A percentile compares a stretch with the other conserved stretches of the same genome.
Evolutionary conservation across 208 protist species (phyloP).

Genomic region (Phytomonas francai): DNA sequence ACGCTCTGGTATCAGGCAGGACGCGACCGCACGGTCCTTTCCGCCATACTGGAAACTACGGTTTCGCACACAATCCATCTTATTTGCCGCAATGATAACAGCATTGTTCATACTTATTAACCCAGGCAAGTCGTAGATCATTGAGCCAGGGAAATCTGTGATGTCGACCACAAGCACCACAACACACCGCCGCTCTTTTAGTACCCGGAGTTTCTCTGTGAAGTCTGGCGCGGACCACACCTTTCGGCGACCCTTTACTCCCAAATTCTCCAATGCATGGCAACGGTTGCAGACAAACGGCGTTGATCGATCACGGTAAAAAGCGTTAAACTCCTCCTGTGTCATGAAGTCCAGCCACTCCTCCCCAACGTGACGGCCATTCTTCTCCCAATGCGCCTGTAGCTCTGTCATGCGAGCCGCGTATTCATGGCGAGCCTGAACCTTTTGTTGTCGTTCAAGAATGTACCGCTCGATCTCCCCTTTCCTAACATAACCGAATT

Average conservation of each 20-base stretch:
- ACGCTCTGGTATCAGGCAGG: slow-evolving; percentile 55
- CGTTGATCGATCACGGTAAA: slow-evolving; percentile 59
- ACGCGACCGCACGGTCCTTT: slow-evolving; percentile 61
- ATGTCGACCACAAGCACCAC: slow-evolving; percentile 88
- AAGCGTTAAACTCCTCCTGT: slow-evolving; percentile 88
- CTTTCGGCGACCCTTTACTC: slow-evolving; percentile 64
- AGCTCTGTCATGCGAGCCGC: slow-evolving; percentile 85
- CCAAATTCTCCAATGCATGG: slow-evolving; percentile 81
- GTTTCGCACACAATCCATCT: slow-evolving; percentile 87
- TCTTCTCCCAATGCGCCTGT: slow-evolving; percentile 82
- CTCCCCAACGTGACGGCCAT: slow-evolving; percentile 87
- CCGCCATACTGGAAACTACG: slow-evolving; percentile 77
- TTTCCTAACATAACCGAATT: slow-evolving; percentile 69
- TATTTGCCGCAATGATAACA: slow-evolving; percentile 88
- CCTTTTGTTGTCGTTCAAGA: slow-evolving; percentile 35
- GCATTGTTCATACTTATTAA: slow-evolving; percentile 91
- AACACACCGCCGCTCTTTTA: slow-evolving; percentile 76
- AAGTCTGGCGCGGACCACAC: slow-evolving; percentile 90
- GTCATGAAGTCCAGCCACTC: slow-evolving; percentile 93
- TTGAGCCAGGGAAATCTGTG: slow-evolving; percentile 86
- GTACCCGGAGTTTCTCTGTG: slow-evolving; percentile 68
- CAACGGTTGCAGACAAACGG: slow-evolving; percentile 86
- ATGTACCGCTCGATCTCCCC: slow-evolving; percentile 80
- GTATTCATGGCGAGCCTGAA: slow-evolving; percentile 60
- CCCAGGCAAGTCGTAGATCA: slow-evolving; percentile 85